Evolutionary conservation across 768 basidiomycete genomes (phyloP).

Genomic region (Lentinula guzmanii): DNA sequence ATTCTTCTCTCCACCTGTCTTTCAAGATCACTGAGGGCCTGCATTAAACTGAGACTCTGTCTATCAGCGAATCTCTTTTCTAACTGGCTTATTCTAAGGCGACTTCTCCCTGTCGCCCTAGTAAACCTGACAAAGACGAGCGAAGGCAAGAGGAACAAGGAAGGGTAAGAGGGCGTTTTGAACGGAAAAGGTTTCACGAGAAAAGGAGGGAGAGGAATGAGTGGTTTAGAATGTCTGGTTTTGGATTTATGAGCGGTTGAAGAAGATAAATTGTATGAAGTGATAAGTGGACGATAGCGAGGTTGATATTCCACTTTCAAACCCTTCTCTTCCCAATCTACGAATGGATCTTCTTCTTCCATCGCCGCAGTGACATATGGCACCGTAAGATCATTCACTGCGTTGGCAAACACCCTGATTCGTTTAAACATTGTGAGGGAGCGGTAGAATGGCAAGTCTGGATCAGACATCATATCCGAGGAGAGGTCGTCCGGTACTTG

Average conservation of each 20-base stretch:
- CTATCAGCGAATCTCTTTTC: slow-evolving; percentile 47
- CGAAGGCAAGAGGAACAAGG: slow-evolving; percentile 55
- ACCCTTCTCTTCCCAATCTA: slow-evolving; percentile 42
- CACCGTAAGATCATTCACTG: slow-evolving; percentile 43
- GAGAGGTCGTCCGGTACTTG: slow-evolving; percentile 40
- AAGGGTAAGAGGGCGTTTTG: slow-evolving; percentile 46
- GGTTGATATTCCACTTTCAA: slow-evolving; percentile 1
- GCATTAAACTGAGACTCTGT: slow-evolving; percentile 37
- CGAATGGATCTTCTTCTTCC: slow-evolving; percentile 26
- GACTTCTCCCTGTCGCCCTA: slow-evolving; percentile 52
- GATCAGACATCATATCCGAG: slow-evolving; percentile 62
- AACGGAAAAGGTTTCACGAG: background rate
- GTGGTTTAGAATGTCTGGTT: background rate
- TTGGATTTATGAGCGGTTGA: background rate
- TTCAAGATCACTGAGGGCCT: slow-evolving; percentile 17
- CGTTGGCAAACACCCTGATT: slow-evolving; percentile 38
- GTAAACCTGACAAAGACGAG: slow-evolving; percentile 50
- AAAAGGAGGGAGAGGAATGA: background rate
- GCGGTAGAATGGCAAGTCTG: slow-evolving; percentile 69
- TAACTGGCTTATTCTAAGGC: slow-evolving; percentile 55
- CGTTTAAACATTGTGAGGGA: slow-evolving; percentile 62
- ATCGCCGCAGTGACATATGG: slow-evolving; percentile 35
- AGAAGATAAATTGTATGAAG: background rate
- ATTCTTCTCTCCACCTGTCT: slow-evolving; percentile 53
- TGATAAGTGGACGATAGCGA: background rate